Percentiles rank a stretch among this genome's conserved stretches.
These are phyloP conservation scores for Globisporangium paddicum DNA, from an alignment of 352 stramenopile species.

Conservation along the genomic window DNA sequence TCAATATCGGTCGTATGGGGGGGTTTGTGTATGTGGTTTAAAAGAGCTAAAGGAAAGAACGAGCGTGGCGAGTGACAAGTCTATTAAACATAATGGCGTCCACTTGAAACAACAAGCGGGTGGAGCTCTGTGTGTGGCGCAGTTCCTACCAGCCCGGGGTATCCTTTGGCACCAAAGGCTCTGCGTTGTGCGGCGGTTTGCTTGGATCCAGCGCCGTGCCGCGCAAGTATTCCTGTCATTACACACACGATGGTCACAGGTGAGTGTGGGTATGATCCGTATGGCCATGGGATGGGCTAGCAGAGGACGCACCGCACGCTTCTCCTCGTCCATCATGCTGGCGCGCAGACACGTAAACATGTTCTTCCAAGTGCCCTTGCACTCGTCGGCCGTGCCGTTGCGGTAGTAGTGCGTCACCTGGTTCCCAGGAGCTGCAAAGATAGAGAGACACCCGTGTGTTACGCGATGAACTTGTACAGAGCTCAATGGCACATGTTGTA, in stretches of 20 bases:
- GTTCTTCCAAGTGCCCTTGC: slow-evolving; percentile 76
- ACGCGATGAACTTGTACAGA: too few species aligned
- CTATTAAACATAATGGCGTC: slow-evolving; percentile 18
- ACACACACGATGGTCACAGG: background rate
- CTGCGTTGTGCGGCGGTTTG: slow-evolving; percentile 42
- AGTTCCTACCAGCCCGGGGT: slow-evolving; percentile 65
- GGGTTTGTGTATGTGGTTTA: slow-evolving; percentile 2
- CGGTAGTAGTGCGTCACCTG: slow-evolving; percentile 84
- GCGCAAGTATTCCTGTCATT: slow-evolving; percentile 64
- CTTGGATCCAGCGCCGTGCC: slow-evolving; percentile 57
- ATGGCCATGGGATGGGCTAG: too few species aligned
- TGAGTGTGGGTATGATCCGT: background rate
- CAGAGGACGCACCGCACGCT: slow-evolving; percentile 34
- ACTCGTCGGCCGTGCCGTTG: slow-evolving; percentile 64
- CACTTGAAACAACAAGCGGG: too few species aligned
- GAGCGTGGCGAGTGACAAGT: background rate
- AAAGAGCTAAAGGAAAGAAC: background rate
- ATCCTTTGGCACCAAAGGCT: slow-evolving; percentile 66
- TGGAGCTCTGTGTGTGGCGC: background rate
- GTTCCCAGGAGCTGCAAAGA: slow-evolving; percentile 58
- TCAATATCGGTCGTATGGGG: background rate
- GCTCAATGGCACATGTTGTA: background rate
- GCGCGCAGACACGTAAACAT: slow-evolving; percentile 78
- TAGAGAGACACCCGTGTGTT: too few species aligned
- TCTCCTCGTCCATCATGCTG: slow-evolving; percentile 77